These are phyloP conservation scores for Pugionium dolabratum DNA, from an alignment of 345 rosid species.

Conservation along the genomic window DNA sequence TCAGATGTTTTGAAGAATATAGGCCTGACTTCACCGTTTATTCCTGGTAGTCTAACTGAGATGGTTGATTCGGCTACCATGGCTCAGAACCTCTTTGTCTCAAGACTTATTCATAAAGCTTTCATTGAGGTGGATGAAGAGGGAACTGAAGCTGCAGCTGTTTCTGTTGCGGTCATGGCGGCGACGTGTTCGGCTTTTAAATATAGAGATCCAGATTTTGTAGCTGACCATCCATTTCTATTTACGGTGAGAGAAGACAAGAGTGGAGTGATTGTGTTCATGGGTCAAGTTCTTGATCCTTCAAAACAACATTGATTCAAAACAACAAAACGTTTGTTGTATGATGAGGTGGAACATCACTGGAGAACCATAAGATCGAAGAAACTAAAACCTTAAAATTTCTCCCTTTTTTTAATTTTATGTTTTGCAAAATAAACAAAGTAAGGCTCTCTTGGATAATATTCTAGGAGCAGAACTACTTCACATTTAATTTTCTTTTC, in stretches of 20 bases:
- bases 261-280: constrained; percentile 54
- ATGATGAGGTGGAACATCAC: too few relatives aligned
- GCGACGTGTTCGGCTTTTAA: not conserved
- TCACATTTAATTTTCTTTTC: too few relatives aligned
- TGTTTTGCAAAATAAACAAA: too few relatives aligned
- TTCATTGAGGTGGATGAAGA: constrained; percentile 63
- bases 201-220: constrained; percentile 48
- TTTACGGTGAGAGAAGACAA: constrained; percentile 55
- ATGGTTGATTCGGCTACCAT: constrained; percentile 48
- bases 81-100: constrained; percentile 43
- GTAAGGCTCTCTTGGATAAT: too few relatives aligned
- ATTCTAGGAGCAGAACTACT: too few relatives aligned
- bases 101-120: constrained; percentile 52
- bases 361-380: too few relatives aligned
- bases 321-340: too few relatives aligned
- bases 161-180: constrained; percentile 34
- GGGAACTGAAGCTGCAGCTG: constrained; percentile 71
- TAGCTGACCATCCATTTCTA: constrained; percentile 65
- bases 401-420: too few relatives aligned
- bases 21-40: constrained; percentile 56
- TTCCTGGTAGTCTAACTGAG: constrained; percentile 49
- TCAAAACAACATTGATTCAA: too few relatives aligned
- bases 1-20: constrained; percentile 45
- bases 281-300: constrained; percentile 40
- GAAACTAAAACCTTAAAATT: too few relatives aligned